phyloP scores from a whole-genome alignment of 805 yeast species.

The Candida germanica region DNA sequence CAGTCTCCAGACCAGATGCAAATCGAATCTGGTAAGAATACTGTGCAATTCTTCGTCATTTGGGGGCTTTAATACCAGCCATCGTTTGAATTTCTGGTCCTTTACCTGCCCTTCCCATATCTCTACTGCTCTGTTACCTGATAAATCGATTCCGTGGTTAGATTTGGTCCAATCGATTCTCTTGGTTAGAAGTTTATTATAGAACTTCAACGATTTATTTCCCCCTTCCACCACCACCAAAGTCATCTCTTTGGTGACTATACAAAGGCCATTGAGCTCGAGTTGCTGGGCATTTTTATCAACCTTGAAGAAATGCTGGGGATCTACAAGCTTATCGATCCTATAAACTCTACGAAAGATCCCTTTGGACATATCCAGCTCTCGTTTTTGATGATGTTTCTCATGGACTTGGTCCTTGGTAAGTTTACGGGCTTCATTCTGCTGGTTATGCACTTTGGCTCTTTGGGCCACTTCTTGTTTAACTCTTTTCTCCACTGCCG shows the following conservation, averaged over 20 bases:
- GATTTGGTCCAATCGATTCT: constrained; percentile 69
- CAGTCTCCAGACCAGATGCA: no score
- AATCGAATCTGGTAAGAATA: constrained; percentile 44
- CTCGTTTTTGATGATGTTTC: constrained; percentile 44
- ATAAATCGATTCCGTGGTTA: constrained; percentile 28
- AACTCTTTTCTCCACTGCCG: constrained; percentile 75
- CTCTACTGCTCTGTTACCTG: constrained; percentile 43
- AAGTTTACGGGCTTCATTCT: constrained; percentile 61
- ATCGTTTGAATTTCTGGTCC: constrained; percentile 55
- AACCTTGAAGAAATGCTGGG: constrained; percentile 68
- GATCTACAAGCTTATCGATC: constrained; percentile 52
- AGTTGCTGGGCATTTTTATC: constrained; percentile 79
- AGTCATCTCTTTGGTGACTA: constrained; percentile 45
- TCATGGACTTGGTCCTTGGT: constrained; percentile 54
- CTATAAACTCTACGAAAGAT: constrained; percentile 55
- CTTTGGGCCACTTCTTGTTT: constrained; percentile 66
- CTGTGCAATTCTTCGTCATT: constrained; percentile 49
- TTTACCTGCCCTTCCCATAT: constrained; percentile 72
- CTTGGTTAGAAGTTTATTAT: constrained; percentile 53
- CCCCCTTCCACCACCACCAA: constrained; percentile 78
- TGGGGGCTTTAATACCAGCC: constrained; percentile 61
- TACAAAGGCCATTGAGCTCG: constrained; percentile 60
- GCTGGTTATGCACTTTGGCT: constrained; percentile 50
- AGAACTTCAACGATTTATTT: constrained; percentile 56
- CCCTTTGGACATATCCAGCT: constrained; percentile 52